phyloP scores from a whole-genome alignment of 257 asterid genomes.

The Buddleja alternifolia region DNA sequence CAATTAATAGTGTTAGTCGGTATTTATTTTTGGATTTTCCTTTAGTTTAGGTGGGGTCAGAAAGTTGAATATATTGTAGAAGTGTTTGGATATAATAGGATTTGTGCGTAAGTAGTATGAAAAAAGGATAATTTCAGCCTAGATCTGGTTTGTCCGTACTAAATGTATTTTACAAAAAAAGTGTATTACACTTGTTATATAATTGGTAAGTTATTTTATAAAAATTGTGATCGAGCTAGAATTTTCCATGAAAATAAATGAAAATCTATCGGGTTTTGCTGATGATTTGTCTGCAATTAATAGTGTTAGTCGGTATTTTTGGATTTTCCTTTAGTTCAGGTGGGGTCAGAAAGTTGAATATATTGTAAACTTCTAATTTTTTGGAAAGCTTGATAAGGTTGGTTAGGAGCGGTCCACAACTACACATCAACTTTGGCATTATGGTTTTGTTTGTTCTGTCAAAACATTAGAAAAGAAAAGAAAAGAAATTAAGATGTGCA shows the following conservation, averaged over 20 bases:
- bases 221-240: too few species aligned
- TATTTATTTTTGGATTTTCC: not conserved
- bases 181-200: too few species aligned
- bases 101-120: not conserved
- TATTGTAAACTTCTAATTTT: not conserved
- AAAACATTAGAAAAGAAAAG: not conserved
- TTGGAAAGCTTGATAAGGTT: conserved; percentile 12
- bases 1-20: conserved; percentile 17
- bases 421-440: conserved; percentile 29
- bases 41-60: conserved; percentile 7
- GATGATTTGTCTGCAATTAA: conserved; percentile 15
- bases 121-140: too few species aligned
- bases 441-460: conserved; percentile 6
- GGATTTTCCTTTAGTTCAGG: not conserved
- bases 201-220: too few species aligned
- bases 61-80: too few species aligned
- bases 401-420: conserved; percentile 32
- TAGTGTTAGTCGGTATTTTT: not conserved
- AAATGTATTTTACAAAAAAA: too few species aligned
- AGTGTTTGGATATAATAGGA: too few species aligned
- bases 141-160: too few species aligned
- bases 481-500: conserved; percentile 19
- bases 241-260: conserved; percentile 12
- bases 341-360: conserved; percentile 1
- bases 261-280: not conserved